Conservation (phyloP, 805 yeast genomes). For the Wickerhamomyces xylosicus region DNA sequence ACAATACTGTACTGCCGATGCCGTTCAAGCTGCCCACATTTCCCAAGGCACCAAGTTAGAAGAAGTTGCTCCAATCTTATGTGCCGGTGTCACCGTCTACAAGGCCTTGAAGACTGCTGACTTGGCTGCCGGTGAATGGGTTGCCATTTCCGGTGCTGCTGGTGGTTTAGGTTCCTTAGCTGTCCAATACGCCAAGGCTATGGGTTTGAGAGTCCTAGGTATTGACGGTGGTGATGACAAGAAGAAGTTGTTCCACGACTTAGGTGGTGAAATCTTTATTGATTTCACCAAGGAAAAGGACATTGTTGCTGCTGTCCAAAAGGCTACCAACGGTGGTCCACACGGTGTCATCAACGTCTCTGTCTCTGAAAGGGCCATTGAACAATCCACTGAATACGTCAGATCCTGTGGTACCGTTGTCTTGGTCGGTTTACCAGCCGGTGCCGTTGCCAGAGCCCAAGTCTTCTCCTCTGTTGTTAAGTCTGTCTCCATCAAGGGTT, state of each 20-base stretch:
- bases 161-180: conserved; percentile 79
- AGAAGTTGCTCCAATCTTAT: conserved; percentile 40
- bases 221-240: conserved; percentile 73
- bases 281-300: conserved; percentile 47
- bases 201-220: conserved; percentile 66
- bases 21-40: conserved; percentile 53
- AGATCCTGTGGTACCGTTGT: conserved; percentile 53
- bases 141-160: conserved; percentile 69
- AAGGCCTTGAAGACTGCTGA: conserved; percentile 56
- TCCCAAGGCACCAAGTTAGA: conserved; percentile 52
- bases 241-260: conserved; percentile 37
- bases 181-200: conserved; percentile 66
- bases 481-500: conserved; percentile 51
- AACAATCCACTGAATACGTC: conserved; percentile 40
- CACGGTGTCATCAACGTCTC: conserved; percentile 38
- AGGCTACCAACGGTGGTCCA: conserved; percentile 53
- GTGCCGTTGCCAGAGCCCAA: conserved; percentile 39
- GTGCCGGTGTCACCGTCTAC: conserved; percentile 46
- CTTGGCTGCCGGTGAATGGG: conserved; percentile 61
- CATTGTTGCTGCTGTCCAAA: conserved; percentile 34
- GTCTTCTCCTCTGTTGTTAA: conserved; percentile 47
- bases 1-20: conserved; percentile 58
- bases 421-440: conserved; percentile 54
- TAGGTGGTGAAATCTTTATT: conserved; percentile 59
- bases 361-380: conserved; percentile 44